Evolutionary conservation across 2,329 filamentous ascomycete species (phyloP), one percentile per base, ranked within the genome.

Genomic region (Clonostachys rhizophaga): DNA sequence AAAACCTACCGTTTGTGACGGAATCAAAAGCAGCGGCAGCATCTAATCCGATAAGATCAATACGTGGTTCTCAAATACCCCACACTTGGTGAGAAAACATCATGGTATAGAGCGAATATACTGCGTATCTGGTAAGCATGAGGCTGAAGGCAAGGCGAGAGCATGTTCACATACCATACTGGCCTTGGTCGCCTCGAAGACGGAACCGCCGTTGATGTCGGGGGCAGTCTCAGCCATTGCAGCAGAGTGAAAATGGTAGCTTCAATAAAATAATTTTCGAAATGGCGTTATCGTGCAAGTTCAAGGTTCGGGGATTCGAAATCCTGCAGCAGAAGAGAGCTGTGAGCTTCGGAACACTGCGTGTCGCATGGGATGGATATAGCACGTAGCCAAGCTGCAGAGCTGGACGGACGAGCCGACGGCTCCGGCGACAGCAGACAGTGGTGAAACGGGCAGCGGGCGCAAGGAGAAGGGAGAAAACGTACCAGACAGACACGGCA

Each of bases 21-120:
- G 70, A 66, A 50, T 72, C 62, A 58, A 71, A 75, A 48, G 74
- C 73, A 64, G 72, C 68, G 49, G 72, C 62, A 48, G 72, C 73
- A 63, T 77, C 75, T 78, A 53, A 30, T 11, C 17, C 14, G 4
- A 43, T 33, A 30, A 34, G 24, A 20, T 42, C 40, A 42, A 20
- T 17, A 17, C 17, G 14, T 40, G 37, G 12, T 40, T 40, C 37
- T 34, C 17, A 42, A n/a, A 36, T 30, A 37, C n/a, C n/a, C 11
- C 17, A 40, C 17, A 17, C 36, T 40, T 11, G 37, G 37, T 30
- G 24, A 30, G 24, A 30, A 30, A 30, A 30, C 8, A 10, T 6
- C 8, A 10, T 30, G 24, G 9, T 30, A 30, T 30, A 30, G 24
- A 30, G 24, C 24, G 24, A 30, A 30, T 30, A 10, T 30, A 30